Conservation (phyloP, 352 stramenopile species). For the Pythium brachiatum region DNA sequence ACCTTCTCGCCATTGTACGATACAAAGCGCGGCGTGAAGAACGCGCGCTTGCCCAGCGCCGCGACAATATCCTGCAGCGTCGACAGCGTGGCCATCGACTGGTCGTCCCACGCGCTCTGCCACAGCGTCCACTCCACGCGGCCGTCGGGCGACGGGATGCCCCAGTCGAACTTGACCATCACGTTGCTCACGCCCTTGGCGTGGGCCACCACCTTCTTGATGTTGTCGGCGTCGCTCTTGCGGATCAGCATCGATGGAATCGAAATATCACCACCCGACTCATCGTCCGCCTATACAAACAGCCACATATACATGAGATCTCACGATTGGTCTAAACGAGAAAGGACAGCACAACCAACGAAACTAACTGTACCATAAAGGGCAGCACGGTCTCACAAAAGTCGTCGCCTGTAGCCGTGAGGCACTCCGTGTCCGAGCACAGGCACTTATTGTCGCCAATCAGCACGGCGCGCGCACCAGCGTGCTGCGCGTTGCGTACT, state of each 20-base stretch:
- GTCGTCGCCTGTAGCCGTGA: slow-evolving; percentile 68
- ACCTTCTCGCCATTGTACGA: slow-evolving; percentile 95
- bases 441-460: slow-evolving; percentile 97
- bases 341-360: not conserved
- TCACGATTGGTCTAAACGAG: not conserved
- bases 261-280: slow-evolving; percentile 94
- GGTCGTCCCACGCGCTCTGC: slow-evolving; percentile 92
- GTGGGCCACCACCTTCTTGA: slow-evolving; percentile 89
- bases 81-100: slow-evolving; percentile 75
- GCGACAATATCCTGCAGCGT: slow-evolving; percentile 80
- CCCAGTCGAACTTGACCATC: slow-evolving; percentile 96
- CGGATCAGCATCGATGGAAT: slow-evolving; percentile 96
- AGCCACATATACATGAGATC: not conserved
- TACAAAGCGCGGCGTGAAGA: slow-evolving; percentile 96
- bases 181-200: slow-evolving; percentile 88
- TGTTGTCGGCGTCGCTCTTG: slow-evolving; percentile 92
- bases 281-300: slow-evolving; percentile 87
- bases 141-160: slow-evolving; percentile 91
- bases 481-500: slow-evolving; percentile 90
- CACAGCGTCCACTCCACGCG: slow-evolving; percentile 97
- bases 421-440: slow-evolving; percentile 84
- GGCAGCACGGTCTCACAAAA: slow-evolving; percentile 88
- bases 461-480: slow-evolving; percentile 92
- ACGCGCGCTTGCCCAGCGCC: slow-evolving; percentile 88
- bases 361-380: slow-evolving; percentile 49